Evolutionary conservation across 208 protist species (phyloP), one percentile per base, ranked within the genome.

Genomic region (Trypanosoma lewisi): DNA sequence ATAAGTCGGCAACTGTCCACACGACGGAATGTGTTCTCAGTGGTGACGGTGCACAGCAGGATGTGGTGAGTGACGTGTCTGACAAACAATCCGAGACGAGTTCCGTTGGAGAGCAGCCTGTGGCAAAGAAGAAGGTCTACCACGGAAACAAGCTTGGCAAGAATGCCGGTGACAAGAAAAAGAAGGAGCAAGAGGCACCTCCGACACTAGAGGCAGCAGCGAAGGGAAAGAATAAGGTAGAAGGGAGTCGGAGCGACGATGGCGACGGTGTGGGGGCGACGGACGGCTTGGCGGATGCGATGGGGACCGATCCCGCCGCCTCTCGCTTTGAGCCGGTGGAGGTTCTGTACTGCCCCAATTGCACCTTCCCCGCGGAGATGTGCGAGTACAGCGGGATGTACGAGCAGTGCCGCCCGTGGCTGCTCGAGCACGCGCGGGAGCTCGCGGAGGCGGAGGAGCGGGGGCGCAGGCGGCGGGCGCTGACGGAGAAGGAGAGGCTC

Each of bases 371-470:
- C 0, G 86, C 89, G 0, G 92, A 97, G 69, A 89, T 90, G 77
- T 97, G 92, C 62, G 92, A 96, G 79, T 97, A 89, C 75, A 82
- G 81, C 59, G 92, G 92, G 11, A 89, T 93, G 78, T 82, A 93
- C 69, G 88, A 97, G 27, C 88, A 95, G 74, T 97, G 92, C 67
- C 82, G 87, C 8, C 87, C 87, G 52, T 96, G 89, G 89, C 75
- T 97, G 49, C 83, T 86, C 17, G 81, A 91, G 60, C 82, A 96
- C 64, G 86, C 87, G 3, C 79, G 82, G 27, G 89, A 92, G 72
- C 77, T 93, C 12, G 89, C 85, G 16, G 87, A 90, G 39, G 83
- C 80, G 17, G 83, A 89, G 70, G 85, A 96, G 50, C 70, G 78
- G 8, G 89, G 89, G 19, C 86, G 89, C 54, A 88, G 83, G 65